phyloP scores from a whole-genome alignment of 441 rosid genomes.

The Breynia disticha region DNA sequence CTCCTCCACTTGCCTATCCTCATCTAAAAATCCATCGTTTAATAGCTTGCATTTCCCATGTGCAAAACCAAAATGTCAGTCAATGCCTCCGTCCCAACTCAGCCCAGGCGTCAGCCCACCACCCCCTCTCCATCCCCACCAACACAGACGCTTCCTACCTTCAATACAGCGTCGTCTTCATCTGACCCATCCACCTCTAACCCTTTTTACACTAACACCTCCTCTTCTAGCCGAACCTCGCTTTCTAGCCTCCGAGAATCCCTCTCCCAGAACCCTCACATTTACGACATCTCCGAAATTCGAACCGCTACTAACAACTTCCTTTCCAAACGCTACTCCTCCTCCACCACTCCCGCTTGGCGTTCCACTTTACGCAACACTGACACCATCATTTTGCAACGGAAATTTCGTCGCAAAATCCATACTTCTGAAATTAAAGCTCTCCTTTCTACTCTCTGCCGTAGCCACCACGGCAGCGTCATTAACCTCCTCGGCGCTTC shows the following conservation, averaged over 20 bases:
- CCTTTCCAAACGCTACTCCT: constrained; percentile 49
- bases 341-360: constrained; percentile 56
- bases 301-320: constrained; percentile 81
- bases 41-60: constrained; percentile 32
- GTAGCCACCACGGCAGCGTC: constrained; percentile 63
- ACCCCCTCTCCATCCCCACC: constrained; percentile 20
- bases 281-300: constrained; percentile 70
- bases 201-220: constrained; percentile 15
- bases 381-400: constrained; percentile 57
- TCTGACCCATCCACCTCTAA: constrained; percentile 14
- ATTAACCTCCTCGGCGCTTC: constrained; percentile 63
- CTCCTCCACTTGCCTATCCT: too few species aligned
- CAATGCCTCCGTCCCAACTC: constrained; percentile 39
- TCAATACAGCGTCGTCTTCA: not conserved
- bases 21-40: too few species aligned
- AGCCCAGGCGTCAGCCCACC: constrained; percentile 8
- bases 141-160: constrained; percentile 8
- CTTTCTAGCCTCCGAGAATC: constrained; percentile 59
- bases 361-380: constrained; percentile 55
- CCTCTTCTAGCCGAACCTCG: constrained; percentile 45
- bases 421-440: constrained; percentile 30
- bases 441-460: constrained; percentile 45
- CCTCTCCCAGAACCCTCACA: constrained; percentile 57
- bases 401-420: constrained; percentile 53
- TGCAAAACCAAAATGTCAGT: constrained; percentile 70